A percentile compares a stretch with the other conserved stretches of the same genome.
Conservation (phyloP, 2,329 filamentous ascomycete genomes). For the Fusarium mundagurra region DNA sequence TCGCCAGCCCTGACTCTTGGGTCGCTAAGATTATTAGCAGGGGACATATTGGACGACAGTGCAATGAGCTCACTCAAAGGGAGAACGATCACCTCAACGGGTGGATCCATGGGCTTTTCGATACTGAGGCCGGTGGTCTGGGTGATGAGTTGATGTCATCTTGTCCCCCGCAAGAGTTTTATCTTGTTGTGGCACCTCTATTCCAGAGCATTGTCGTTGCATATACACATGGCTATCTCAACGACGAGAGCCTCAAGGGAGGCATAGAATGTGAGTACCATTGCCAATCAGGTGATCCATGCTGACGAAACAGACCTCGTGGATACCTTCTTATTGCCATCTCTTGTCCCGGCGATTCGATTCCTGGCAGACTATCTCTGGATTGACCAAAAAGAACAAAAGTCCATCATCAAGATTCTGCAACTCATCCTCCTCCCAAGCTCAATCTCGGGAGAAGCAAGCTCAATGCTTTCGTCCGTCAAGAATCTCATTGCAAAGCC, state of each 20-base stretch:
- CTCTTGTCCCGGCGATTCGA: conserved; percentile 76
- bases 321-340: conserved; percentile 83
- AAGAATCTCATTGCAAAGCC: conserved; percentile 76
- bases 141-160: conserved; percentile 84
- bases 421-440: conserved; percentile 76
- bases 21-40: conserved; percentile 72
- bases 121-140: conserved; percentile 76
- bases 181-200: conserved; percentile 78
- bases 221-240: conserved; percentile 70
- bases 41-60: conserved; percentile 64
- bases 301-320: conserved; percentile 67
- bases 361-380: conserved; percentile 78
- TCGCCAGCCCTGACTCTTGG: conserved; percentile 69
- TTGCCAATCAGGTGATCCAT: fast-evolving
- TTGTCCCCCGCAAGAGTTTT: conserved; percentile 85
- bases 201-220: conserved; percentile 81
- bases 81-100: conserved; percentile 74
- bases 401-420: conserved; percentile 75
- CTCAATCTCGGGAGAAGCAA: conserved; percentile 76
- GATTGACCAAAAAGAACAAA: conserved; percentile 72
- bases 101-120: conserved; percentile 83
- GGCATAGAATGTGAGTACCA: conserved; percentile 75
- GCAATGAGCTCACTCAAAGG: conserved; percentile 69
- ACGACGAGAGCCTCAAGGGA: conserved; percentile 75
- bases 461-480: conserved; percentile 75